phyloP scores from a whole-genome alignment of 2,329 filamentous ascomycete genomes.

The Boeremia exigua region DNA sequence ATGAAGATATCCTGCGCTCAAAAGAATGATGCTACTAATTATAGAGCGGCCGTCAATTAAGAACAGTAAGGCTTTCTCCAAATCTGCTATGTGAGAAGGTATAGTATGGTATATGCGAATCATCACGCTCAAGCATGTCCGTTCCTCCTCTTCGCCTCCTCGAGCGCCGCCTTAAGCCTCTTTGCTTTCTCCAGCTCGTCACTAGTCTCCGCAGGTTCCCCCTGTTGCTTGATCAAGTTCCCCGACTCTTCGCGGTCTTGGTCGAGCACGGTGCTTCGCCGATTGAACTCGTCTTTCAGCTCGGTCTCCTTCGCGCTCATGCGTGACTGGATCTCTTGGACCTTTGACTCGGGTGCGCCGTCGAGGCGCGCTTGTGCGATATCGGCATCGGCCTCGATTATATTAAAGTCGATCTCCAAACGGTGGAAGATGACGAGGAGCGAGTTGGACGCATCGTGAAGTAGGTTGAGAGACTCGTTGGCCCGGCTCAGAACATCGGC shows the following conservation, averaged over 20 bases:
- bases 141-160: conserved; percentile 62
- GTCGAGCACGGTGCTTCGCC: conserved; percentile 50
- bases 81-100: too few species aligned
- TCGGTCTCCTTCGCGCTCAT: conserved; percentile 43
- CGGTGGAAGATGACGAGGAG: conserved; percentile 53
- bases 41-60: background rate
- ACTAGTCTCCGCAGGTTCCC: conserved; percentile 20
- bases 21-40: background rate
- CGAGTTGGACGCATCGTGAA: conserved; percentile 50
- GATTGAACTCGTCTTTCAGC: conserved; percentile 42
- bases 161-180: conserved; percentile 57
- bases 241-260: conserved; percentile 41
- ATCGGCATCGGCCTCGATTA: conserved; percentile 60
- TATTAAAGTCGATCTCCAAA: conserved; percentile 58
- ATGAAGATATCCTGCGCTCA: background rate
- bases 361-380: conserved; percentile 59
- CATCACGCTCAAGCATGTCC: conserved; percentile 33
- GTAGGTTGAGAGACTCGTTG: conserved; percentile 34
- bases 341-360: conserved; percentile 49
- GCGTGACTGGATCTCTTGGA: conserved; percentile 47
- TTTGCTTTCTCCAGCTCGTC: conserved; percentile 53
- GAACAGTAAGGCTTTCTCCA: background rate
- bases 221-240: conserved; percentile 28
- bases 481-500: conserved; percentile 31
- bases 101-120: too few species aligned